Conservation (phyloP, 108 stramenopile genomes). For the Bacterosira constricta region DNA sequence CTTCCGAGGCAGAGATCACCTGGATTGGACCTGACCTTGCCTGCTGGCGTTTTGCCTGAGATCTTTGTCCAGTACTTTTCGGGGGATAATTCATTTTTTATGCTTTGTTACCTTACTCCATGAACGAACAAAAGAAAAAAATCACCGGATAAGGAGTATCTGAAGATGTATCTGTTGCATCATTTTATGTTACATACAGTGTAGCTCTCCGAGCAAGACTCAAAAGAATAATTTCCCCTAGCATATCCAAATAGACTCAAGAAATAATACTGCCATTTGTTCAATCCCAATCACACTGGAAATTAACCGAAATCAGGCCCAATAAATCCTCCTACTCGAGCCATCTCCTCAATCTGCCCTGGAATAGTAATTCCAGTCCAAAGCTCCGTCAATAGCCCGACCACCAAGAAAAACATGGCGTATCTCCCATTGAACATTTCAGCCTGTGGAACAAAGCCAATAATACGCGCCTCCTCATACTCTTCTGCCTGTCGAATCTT, state of each 20-base stretch:
- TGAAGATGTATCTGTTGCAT: no score
- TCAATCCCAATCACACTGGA: not conserved
- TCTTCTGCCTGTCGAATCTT: constrained; percentile 63
- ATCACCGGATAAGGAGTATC: no score
- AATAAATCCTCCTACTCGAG: constrained; percentile 87
- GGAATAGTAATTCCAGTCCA: constrained; percentile 92
- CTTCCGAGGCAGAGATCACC: no score
- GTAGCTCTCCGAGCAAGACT: not conserved
- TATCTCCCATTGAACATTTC: constrained; percentile 86
- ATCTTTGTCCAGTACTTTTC: no score
- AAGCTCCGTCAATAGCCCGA: constrained; percentile 90
- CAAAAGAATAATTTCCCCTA: not conserved
- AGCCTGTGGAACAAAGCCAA: constrained; percentile 79
- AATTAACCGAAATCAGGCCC: constrained; percentile 56
- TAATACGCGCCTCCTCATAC: constrained; percentile 68
- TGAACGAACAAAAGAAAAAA: no score
- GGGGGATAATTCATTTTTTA: no score
- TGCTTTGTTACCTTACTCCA: no score
- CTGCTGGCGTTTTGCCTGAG: no score
- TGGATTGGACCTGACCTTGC: no score
- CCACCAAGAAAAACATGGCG: constrained; percentile 94
- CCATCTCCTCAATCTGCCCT: constrained; percentile 92
- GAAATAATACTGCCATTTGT: no score
- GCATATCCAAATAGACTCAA: no score
- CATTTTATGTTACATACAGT: not conserved